These are phyloP conservation scores for Periglandula ipomoeae DNA, from an alignment of 2,329 filamentous ascomycete genomes.

Conservation along the genomic window DNA sequence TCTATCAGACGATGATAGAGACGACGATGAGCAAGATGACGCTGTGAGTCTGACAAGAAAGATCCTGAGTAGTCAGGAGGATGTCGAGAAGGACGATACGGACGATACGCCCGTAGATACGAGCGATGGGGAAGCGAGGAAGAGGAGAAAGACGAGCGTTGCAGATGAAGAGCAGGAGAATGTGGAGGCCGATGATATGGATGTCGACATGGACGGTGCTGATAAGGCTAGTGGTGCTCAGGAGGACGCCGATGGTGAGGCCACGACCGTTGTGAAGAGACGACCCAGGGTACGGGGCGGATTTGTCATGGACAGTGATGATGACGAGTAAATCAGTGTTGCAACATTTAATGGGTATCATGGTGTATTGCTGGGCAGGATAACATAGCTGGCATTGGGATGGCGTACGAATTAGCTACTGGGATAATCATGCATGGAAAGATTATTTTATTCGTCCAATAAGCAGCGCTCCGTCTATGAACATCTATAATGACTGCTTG, in stretches of 20 bases:
- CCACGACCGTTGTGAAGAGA: constrained; percentile 20
- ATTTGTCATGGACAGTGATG: constrained; percentile 51
- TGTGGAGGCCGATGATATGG: constrained; percentile 6
- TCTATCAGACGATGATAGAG: constrained; percentile 19
- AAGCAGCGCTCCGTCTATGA: background rate
- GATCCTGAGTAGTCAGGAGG: constrained; percentile 16
- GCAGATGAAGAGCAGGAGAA: constrained; percentile 13
- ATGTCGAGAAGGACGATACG: constrained; percentile 13
- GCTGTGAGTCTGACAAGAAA: constrained; percentile 13
- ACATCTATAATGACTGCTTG: no score
- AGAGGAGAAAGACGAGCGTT: constrained; percentile 24
- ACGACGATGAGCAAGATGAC: constrained; percentile 17
- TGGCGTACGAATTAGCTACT: background rate
- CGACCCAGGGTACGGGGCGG: constrained; percentile 40
- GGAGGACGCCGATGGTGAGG: constrained; percentile 16
- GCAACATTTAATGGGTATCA: background rate
- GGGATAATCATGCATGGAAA: no score
- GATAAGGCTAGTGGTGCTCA: background rate
- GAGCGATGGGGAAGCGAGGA: constrained; percentile 25
- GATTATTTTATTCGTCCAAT: no score
- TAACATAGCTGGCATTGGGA: background rate
- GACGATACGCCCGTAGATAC: constrained; percentile 22
- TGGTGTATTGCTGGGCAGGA: background rate
- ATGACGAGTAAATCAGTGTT: constrained; percentile 41
- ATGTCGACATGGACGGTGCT: constrained; percentile 16